phyloP scores from a whole-genome alignment of 345 rosid species.

The Hirschfeldia incana region DNA sequence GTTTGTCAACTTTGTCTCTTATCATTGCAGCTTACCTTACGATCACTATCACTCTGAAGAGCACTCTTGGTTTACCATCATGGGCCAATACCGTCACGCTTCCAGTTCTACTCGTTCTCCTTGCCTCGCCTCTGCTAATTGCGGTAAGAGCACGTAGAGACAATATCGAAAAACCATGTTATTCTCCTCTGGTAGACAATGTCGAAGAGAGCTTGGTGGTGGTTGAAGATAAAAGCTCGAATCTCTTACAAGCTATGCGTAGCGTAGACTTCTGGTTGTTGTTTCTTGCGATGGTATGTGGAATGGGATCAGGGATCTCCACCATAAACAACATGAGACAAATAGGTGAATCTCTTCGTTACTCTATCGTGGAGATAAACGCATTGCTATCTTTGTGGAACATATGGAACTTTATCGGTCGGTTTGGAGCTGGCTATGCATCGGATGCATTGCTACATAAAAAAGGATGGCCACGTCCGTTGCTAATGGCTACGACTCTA shows the following conservation, averaged over 20 bases:
- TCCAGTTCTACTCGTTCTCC: slow-evolving; percentile 49
- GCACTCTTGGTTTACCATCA: slow-evolving; percentile 48
- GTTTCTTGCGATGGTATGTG: slow-evolving; percentile 70
- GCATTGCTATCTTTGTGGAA: slow-evolving; percentile 65
- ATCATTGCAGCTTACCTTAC: slow-evolving; percentile 64
- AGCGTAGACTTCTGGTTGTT: slow-evolving; percentile 67
- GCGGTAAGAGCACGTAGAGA: slow-evolving; percentile 52
- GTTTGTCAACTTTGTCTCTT: slow-evolving; percentile 65
- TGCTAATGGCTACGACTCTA: slow-evolving; percentile 64
- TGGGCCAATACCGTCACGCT: slow-evolving; percentile 51
- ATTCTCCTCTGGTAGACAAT: slow-evolving; percentile 25
- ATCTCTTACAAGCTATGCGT: slow-evolving; percentile 54
- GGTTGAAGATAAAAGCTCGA: slow-evolving; percentile 43
- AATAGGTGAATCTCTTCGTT: slow-evolving; percentile 74
- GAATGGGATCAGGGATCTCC: slow-evolving; percentile 77
- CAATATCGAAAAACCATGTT: slow-evolving; percentile 22
- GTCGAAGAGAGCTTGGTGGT: slow-evolving; percentile 2
- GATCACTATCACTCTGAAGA: slow-evolving; percentile 51
- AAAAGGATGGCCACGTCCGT: slow-evolving; percentile 66
- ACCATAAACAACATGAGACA: slow-evolving; percentile 79
- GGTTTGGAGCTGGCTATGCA: slow-evolving; percentile 68
- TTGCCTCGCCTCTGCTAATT: slow-evolving; percentile 54
- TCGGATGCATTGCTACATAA: slow-evolving; percentile 62
- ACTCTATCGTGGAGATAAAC: slow-evolving; percentile 49
- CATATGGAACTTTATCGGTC: slow-evolving; percentile 90